A percentile compares a stretch with the other conserved stretches of the same genome.
phyloP scores from a whole-genome alignment of 2,329 filamentous ascomycete genomes.

The Bretziella fagacearum region DNA sequence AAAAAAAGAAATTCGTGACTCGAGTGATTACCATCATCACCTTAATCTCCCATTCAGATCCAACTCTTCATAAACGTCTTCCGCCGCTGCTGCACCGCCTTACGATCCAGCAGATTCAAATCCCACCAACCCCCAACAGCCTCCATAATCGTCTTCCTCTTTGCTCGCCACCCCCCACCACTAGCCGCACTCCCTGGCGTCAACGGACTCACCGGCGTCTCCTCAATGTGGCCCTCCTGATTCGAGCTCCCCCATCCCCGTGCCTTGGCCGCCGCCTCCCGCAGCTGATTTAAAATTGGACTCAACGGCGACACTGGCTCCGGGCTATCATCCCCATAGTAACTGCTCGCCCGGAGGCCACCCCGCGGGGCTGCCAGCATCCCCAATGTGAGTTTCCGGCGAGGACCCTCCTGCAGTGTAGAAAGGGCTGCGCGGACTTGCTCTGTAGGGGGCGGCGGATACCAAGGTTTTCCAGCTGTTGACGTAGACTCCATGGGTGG shows the following conservation, averaged over 20 bases:
- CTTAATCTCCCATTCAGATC: conserved; percentile 6
- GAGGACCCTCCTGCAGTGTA: not conserved
- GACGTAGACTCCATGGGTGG: not conserved
- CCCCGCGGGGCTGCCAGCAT: conserved; percentile 11
- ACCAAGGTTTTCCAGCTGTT: conserved; percentile 15
- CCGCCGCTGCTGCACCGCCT: conserved; percentile 6
- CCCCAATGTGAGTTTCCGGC: conserved; percentile 10
- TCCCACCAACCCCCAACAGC: conserved; percentile 40
- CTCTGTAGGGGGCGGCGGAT: conserved; percentile 15
- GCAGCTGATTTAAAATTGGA: conserved; percentile 15
- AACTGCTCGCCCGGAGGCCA: conserved; percentile 7
- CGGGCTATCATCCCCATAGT: conserved; percentile 4
- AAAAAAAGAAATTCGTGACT: conserved; percentile 3
- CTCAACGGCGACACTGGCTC: conserved; percentile 19
- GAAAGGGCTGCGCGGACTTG: conserved; percentile 6
- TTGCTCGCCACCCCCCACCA: conserved; percentile 19
- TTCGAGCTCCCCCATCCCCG: not conserved
- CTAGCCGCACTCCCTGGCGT: conserved; percentile 13
- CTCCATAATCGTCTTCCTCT: conserved; percentile 31
- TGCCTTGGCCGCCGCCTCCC: conserved; percentile 10
- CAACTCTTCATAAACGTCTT: conserved; percentile 14
- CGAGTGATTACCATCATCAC: not conserved
- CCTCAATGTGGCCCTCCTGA: not conserved
- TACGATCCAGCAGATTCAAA: conserved; percentile 28
- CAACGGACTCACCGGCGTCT: conserved; percentile 15